Base-by-base conservation (phyloP, 345 rosid genomes). In the Sonneratia alba region DNA sequence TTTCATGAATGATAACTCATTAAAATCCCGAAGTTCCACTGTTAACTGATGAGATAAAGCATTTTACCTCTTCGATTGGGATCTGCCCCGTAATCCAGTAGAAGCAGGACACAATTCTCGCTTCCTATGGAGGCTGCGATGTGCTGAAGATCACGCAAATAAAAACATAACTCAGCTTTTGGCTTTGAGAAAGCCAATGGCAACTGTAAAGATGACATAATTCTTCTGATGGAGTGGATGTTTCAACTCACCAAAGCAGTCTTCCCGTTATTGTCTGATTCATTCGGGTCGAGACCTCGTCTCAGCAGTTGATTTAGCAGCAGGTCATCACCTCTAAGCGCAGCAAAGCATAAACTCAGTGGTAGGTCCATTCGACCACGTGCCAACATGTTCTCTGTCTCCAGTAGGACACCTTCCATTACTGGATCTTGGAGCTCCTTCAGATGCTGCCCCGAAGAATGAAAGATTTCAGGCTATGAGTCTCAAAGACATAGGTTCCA, bases 341-440 rank as follows among this genome's bases (percentile, higher is more conserved):
- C 83, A 18, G 98, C 96, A 65, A 89, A 85, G 53, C 82, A 87
- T 73, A 91, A 73, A 82, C 84, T 91, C 61, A 89, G 85, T 11
- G 97, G 97, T 63, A 93, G 84, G 80, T 93, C 98, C 90, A 86
- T 80, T 76, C 88, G 84, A 57, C 97, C 98, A 3, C 75, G 80
- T 63, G 96, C 91, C 63, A 93, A 85, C 97, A 89, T 89, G 80
- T 83, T 84, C 82, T 89, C 85, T 42, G 91, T 89, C 82, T 93
- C 96, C 64, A 77, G 2, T 64, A 93, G 80, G 71, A 91, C 87
- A 73, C 83, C 86, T 62, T 85, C 84, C 94, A 89, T 93, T 24
- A 83, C 38, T 0, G 98, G 93, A 72, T 91, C 94, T 27, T 84
- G 78, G 70, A 79, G 75, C 40, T 87, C 91, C 82, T 89, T 91